Percentiles rank a stretch among this genome's conserved stretches.
These are phyloP conservation scores for Xerocomellus intermedius DNA, from an alignment of 768 basidiomycete genomes.

Conservation along the genomic window DNA sequence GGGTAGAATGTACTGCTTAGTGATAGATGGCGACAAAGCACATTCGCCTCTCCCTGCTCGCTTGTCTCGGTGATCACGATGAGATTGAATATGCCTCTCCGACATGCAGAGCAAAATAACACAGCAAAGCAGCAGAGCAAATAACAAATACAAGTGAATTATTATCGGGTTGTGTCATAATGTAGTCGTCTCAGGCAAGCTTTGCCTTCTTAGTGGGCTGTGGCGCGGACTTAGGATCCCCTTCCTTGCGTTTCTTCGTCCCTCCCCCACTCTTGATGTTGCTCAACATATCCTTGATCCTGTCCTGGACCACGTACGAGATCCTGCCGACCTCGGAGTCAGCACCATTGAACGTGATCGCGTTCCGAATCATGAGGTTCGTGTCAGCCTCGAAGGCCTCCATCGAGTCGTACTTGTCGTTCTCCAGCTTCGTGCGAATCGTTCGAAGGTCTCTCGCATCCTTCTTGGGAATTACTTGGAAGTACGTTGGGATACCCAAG, in stretches of 20 bases:
- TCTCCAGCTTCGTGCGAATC: slow-evolving; percentile 78
- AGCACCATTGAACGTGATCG: slow-evolving; percentile 82
- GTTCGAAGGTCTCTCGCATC: slow-evolving; percentile 84
- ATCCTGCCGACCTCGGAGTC: slow-evolving; percentile 76
- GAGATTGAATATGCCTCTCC: neutral
- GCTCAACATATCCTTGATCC: slow-evolving; percentile 52
- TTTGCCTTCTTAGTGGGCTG: slow-evolving; percentile 71
- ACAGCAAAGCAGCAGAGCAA: slow-evolving; percentile 33
- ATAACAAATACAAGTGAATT: slow-evolving; percentile 30
- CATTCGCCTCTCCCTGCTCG: no score
- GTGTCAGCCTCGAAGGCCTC: slow-evolving; percentile 84
- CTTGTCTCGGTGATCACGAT: neutral
- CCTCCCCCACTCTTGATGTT: slow-evolving; percentile 41
- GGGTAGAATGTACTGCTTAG: no score
- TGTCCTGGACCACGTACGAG: slow-evolving; percentile 49
- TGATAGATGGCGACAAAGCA: no score
- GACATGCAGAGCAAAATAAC: slow-evolving; percentile 20
- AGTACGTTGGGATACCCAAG: slow-evolving; percentile 84
- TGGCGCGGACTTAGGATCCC: slow-evolving; percentile 53
- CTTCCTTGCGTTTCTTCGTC: slow-evolving; percentile 74
- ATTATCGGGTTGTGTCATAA: slow-evolving; percentile 28
- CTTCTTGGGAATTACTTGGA: slow-evolving; percentile 78
- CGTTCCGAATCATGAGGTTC: slow-evolving; percentile 85
- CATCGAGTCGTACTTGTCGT: slow-evolving; percentile 75
- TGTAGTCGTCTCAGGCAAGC: slow-evolving; percentile 44